Evolutionary conservation across 2,329 filamentous ascomycete species (phyloP), one percentile per base, ranked within the genome.

Genomic region (Cytospora piceae): DNA sequence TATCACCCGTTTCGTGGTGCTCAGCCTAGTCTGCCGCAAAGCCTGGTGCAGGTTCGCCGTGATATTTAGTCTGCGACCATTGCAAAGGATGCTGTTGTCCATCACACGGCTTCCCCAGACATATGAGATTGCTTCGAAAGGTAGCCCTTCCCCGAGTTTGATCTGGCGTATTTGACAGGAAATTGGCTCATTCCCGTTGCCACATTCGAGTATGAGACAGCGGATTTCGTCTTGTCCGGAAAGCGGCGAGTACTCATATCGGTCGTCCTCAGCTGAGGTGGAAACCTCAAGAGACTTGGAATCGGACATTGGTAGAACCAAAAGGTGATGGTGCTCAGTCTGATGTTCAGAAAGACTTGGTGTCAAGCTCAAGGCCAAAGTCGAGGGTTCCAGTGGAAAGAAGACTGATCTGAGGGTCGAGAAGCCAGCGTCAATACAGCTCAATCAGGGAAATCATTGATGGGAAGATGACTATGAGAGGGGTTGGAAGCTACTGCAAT

Each of bases 121-220:
- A 17, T 64, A 64, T 6, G 56, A 64, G n/a, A 64, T 54, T 1
- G 46, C 31, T 27, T 56, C 55, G 17, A n/a, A 64, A 5, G 22
- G 20, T 5, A 32, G 17, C 22, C 24, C 14, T 7, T 39, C 22
- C 3, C 32, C 24, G 12, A 54, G 46, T 3, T 31, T 61, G 49
- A 34, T 3, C 22, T 34, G 31, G 2, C 27, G 20, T 34, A 56
- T 0, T 12, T 34, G 22, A 37, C 53, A 56, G 31, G 22, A 4
- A n/a, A 56, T 2, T 14, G 53, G 53, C 9, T 56, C 53, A 5
- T 37, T 22, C 14, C 29, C 20, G 22, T 7, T 37, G 3, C 53
- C 53, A 14, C 9, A 32, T 5, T 32, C 31, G 8, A 56, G 8
- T 14, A 15, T 37, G 31, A 56, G 53, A 27, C 53, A 56, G 24